phyloP scores from a whole-genome alignment of 345 rosid genomes.

The Orychophragmus violaceus region DNA sequence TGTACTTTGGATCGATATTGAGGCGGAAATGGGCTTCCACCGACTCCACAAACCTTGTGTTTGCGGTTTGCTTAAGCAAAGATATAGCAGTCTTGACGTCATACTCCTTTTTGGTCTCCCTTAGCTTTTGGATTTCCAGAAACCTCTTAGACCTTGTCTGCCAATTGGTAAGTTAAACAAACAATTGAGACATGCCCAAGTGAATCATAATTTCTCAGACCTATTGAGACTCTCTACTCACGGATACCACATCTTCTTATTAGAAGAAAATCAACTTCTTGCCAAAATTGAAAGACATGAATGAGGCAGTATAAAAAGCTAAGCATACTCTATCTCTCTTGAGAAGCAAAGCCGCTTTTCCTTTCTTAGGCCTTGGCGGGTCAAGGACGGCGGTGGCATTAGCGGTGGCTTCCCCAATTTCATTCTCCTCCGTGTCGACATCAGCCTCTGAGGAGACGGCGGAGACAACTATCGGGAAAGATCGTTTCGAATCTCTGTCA shows the following conservation, averaged over 20 bases:
- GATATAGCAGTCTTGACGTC: slow-evolving; percentile 68
- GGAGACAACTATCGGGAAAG: slow-evolving; percentile 30
- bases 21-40: slow-evolving; percentile 96
- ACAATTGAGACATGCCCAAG: not conserved
- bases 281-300: not conserved
- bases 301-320: no score
- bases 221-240: not conserved
- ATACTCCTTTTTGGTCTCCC: slow-evolving; percentile 82
- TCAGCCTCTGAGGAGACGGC: slow-evolving; percentile 51
- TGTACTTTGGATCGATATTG: slow-evolving; percentile 91
- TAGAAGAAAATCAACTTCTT: not conserved
- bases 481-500: slow-evolving; percentile 8
- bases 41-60: slow-evolving; percentile 74
- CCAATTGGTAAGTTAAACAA: slow-evolving; percentile 19
- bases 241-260: not conserved
- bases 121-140: slow-evolving; percentile 90
- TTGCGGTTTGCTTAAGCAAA: slow-evolving; percentile 65
- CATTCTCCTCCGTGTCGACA: slow-evolving; percentile 38
- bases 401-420: slow-evolving; percentile 19
- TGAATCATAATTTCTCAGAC: not conserved
- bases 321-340: slow-evolving; percentile 82
- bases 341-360: slow-evolving; percentile 73
- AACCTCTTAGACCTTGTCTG: slow-evolving; percentile 98
- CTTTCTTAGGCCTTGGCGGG: slow-evolving; percentile 71
- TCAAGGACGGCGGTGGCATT: slow-evolving; percentile 35